A percentile compares a stretch with the other conserved stretches of the same genome.
Evolutionary conservation across 345 rosid species (phyloP).

Genomic region (Hypericum androsaemum): DNA sequence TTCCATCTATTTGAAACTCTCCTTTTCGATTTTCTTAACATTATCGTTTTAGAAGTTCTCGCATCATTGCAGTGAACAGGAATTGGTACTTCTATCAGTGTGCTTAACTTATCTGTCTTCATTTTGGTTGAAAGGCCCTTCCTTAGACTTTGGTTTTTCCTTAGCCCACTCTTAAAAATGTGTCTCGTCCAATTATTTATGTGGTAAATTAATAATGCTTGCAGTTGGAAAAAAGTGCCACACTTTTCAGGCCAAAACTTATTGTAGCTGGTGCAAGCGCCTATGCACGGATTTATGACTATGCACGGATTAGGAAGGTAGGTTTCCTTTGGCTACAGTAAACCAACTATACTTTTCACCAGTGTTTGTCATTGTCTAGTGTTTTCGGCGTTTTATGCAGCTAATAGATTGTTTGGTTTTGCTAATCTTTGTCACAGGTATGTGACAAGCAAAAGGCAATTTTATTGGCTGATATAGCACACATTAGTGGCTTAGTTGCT

Average conservation of each 20-base stretch:
- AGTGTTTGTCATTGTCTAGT: not conserved
- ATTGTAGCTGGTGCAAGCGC: constrained; percentile 98
- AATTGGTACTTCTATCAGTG: too few species aligned
- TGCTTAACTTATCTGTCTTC: too few species aligned
- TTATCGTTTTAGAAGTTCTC: not conserved
- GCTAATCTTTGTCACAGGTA: constrained; percentile 40
- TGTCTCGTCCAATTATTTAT: not conserved
- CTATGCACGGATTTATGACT: constrained; percentile 88
- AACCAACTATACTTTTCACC: not conserved
- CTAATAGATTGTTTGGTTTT: constrained; percentile 2
- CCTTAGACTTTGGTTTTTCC: not conserved
- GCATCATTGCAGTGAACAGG: too few species aligned
- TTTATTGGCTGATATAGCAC: constrained; percentile 92
- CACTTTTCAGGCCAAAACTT: constrained; percentile 87
- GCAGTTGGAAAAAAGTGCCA: constrained; percentile 77
- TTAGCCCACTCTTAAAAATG: not conserved
- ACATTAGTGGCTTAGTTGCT: constrained; percentile 92
- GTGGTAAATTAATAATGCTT: constrained; percentile 16
- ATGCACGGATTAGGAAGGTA: constrained; percentile 89
- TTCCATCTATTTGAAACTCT: not conserved
- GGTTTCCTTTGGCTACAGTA: constrained; percentile 12
- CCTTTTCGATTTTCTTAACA: not conserved
- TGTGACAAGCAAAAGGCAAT: constrained; percentile 94
- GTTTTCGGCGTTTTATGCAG: not conserved
- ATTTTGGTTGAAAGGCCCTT: too few species aligned